These are phyloP conservation scores for Epichloe festucae DNA, from an alignment of 2,329 filamentous ascomycete genomes.

Conservation along the genomic window DNA sequence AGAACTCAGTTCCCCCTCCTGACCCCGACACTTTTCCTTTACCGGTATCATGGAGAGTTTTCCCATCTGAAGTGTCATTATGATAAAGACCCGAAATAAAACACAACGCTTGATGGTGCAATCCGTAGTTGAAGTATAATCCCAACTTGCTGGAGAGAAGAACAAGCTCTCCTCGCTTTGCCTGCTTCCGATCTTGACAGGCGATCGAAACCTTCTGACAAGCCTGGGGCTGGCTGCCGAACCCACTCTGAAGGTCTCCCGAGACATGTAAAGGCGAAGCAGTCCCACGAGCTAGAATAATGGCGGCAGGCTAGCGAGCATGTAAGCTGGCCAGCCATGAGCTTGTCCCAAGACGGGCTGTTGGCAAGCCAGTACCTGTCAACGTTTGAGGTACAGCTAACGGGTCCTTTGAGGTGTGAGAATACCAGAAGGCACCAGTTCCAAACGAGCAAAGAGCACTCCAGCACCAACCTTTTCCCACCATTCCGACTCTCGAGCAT, in stretches of 20 bases:
- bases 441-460: neutral
- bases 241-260: constrained; percentile 10
- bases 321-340: constrained; percentile 5
- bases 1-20: neutral
- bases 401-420: constrained; percentile 1
- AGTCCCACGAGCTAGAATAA: constrained; percentile 6
- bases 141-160: neutral
- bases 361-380: constrained; percentile 5
- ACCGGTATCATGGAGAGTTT: neutral
- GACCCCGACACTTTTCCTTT: constrained; percentile 1
- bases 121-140: constrained; percentile 2
- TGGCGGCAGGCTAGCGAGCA: constrained; percentile 4
- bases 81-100: neutral
- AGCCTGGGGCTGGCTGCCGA: constrained; percentile 6
- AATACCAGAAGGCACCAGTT: constrained; percentile 4
- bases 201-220: constrained; percentile 7
- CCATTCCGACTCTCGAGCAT: constrained; percentile 3
- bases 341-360: constrained; percentile 10
- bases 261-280: constrained; percentile 14
- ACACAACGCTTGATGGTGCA: neutral
- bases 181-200: constrained; percentile 6
- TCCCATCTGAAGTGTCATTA: neutral
- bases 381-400: constrained; percentile 3
- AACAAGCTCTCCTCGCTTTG: neutral
- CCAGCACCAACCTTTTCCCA: constrained; percentile 3